A percentile compares a stretch with the other conserved stretches of the same genome.
Conservation (phyloP, 768 basidiomycete genomes). For the Boletellus emodensis region DNA sequence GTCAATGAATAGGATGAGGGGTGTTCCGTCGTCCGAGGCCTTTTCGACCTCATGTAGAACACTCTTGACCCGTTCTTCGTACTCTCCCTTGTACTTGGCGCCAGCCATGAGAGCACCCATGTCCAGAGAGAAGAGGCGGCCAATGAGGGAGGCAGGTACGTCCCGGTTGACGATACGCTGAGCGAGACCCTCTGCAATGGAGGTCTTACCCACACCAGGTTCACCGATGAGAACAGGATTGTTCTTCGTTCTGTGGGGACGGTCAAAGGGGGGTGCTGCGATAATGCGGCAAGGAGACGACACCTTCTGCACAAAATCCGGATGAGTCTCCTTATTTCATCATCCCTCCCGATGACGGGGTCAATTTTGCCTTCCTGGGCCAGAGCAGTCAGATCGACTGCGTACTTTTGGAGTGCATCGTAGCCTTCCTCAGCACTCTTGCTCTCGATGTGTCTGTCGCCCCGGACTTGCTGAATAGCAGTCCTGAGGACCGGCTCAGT, state of each 20-base stretch:
- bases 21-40: constrained; percentile 67
- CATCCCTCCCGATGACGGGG: constrained; percentile 90
- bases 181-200: constrained; percentile 92
- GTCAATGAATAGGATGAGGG: constrained; percentile 92
- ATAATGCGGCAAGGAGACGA: background rate
- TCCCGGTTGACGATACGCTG: constrained; percentile 94
- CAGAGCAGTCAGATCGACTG: constrained; percentile 78
- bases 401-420: constrained; percentile 88
- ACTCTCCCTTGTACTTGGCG: constrained; percentile 92
- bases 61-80: constrained; percentile 92
- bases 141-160: constrained; percentile 71
- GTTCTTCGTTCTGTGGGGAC: constrained; percentile 75
- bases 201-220: constrained; percentile 93
- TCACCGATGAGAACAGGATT: constrained; percentile 97
- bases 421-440: constrained; percentile 89
- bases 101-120: constrained; percentile 96
- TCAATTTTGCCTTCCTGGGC: constrained; percentile 95
- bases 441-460: constrained; percentile 80
- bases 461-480: constrained; percentile 74
- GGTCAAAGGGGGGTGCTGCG: constrained; percentile 6
- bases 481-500: constrained; percentile 70
- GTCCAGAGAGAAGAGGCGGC: constrained; percentile 80
- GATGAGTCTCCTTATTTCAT: constrained; percentile 82
- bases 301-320: constrained; percentile 80
- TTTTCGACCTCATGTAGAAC: constrained; percentile 94